phyloP scores from a whole-genome alignment of 2,329 filamentous ascomycete genomes.

The Arachnomyces sp. region DNA sequence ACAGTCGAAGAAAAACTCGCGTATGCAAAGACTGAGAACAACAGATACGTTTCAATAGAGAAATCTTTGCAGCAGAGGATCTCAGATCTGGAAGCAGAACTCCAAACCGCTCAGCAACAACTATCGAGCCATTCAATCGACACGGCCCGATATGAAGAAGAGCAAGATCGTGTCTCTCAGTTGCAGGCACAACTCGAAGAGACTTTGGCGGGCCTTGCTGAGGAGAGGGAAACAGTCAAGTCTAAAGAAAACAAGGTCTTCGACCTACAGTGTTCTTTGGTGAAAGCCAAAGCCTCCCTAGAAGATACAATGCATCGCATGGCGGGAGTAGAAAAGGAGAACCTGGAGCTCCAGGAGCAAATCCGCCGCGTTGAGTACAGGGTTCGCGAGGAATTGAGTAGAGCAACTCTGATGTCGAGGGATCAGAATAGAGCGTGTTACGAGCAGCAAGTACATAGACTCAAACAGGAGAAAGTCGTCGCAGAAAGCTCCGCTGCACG shows the following conservation, averaged over 20 bases:
- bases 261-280: constrained; percentile 14
- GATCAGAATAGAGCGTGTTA: constrained; percentile 21
- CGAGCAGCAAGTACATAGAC: constrained; percentile 21
- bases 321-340: constrained; percentile 17
- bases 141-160: constrained; percentile 5
- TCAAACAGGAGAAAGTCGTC: constrained; percentile 20
- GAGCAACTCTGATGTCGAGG: constrained; percentile 22
- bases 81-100: constrained; percentile 15
- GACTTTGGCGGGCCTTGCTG: constrained; percentile 12
- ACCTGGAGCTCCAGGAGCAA: constrained; percentile 15
- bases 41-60: not conserved
- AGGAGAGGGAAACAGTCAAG: constrained; percentile 11
- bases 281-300: constrained; percentile 12
- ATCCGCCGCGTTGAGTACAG: constrained; percentile 16
- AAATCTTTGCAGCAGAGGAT: not conserved
- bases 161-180: constrained; percentile 17
- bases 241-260: constrained; percentile 16
- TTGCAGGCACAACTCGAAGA: constrained; percentile 21
- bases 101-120: constrained; percentile 17
- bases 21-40: constrained; percentile 2
- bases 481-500: constrained; percentile 14
- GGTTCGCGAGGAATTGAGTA: constrained; percentile 23
- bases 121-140: constrained; percentile 5
- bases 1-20: constrained; percentile 13
- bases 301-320: constrained; percentile 14